Evolutionary conservation across 345 rosid genomes (phyloP).

Genomic region (Citrus glauca): DNA sequence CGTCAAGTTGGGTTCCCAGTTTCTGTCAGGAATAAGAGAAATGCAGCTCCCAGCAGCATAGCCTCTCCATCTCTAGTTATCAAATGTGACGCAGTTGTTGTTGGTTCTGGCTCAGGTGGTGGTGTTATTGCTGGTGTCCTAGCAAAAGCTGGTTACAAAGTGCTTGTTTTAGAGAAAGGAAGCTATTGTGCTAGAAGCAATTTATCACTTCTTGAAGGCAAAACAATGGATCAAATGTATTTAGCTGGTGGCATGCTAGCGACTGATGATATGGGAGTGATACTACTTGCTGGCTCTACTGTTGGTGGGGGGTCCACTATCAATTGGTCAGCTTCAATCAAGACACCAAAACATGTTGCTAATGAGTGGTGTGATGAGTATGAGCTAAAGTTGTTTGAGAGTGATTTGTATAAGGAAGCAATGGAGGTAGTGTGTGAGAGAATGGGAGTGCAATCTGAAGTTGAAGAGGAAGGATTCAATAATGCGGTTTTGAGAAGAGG

Average conservation of each 20-base stretch:
- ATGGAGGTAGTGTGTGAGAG: slow-evolving; percentile 60
- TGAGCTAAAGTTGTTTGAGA: slow-evolving; percentile 49
- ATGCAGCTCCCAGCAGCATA: background rate
- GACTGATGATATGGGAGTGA: slow-evolving; percentile 49
- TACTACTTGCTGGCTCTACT: slow-evolving; percentile 71
- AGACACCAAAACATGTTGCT: slow-evolving; percentile 68
- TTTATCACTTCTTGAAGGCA: slow-evolving; percentile 72
- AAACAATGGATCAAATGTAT: slow-evolving; percentile 72
- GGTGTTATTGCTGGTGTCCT: slow-evolving; percentile 74
- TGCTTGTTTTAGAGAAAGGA: slow-evolving; percentile 79
- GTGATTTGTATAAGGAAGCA: slow-evolving; percentile 56
- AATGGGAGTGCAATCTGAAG: slow-evolving; percentile 75
- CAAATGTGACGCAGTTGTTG: slow-evolving; percentile 73
- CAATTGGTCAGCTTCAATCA: slow-evolving; percentile 84
- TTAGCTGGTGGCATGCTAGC: slow-evolving; percentile 50
- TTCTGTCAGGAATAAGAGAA: slow-evolving; percentile 17
- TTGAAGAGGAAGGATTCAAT: slow-evolving; percentile 62
- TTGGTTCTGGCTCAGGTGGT: slow-evolving; percentile 84
- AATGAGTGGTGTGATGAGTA: slow-evolving; percentile 53
- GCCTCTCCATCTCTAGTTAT: slow-evolving; percentile 41
- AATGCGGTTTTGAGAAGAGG: slow-evolving; percentile 70
- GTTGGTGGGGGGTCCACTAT: slow-evolving; percentile 86
- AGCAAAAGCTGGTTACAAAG: slow-evolving; percentile 71
- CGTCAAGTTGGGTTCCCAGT: slow-evolving; percentile 40
- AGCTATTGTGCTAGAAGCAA: slow-evolving; percentile 59